Percentiles rank a stretch among this genome's conserved stretches.
phyloP scores from a whole-genome alignment of 2,329 filamentous ascomycete genomes.

The Fusarium austroafricanum region DNA sequence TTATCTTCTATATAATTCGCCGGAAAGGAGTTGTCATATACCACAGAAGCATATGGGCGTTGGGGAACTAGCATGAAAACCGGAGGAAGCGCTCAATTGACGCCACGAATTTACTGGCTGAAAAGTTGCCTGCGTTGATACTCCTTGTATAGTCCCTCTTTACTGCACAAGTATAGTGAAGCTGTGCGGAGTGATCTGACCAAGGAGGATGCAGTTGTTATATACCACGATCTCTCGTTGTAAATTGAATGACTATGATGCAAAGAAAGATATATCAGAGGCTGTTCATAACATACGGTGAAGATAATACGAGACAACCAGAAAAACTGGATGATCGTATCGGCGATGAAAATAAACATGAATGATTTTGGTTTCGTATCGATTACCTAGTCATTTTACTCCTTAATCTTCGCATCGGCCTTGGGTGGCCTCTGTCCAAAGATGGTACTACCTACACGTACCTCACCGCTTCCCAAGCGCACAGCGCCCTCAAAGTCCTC shows the following conservation, averaged over 20 bases:
- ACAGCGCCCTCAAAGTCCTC: slow-evolving; percentile 94
- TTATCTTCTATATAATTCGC: slow-evolving; percentile 42
- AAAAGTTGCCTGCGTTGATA: slow-evolving; percentile 34
- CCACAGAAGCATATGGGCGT: slow-evolving; percentile 50
- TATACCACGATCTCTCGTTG: slow-evolving; percentile 44
- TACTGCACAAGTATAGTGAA: slow-evolving; percentile 17
- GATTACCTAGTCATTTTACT: slow-evolving; percentile 45
- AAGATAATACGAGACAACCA: neutral
- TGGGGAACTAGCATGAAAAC: slow-evolving; percentile 45
- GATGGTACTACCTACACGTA: slow-evolving; percentile 92
- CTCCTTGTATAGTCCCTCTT: slow-evolving; percentile 21
- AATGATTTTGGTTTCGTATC: slow-evolving; percentile 1
- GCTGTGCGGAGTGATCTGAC: slow-evolving; percentile 31
- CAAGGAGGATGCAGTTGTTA: slow-evolving; percentile 41
- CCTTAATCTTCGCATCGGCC: slow-evolving; percentile 78
- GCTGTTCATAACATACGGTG: neutral
- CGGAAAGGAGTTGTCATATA: slow-evolving; percentile 45
- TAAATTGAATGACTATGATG: slow-evolving; percentile 32
- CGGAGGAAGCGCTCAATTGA: slow-evolving; percentile 40
- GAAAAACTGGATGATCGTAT: neutral
- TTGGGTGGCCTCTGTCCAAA: slow-evolving; percentile 87
- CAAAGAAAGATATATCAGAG: neutral
- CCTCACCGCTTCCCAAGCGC: slow-evolving; percentile 84
- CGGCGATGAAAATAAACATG: neutral
- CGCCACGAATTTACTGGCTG: slow-evolving; percentile 32